Evolutionary conservation across 1,284 basidiomycete species (phyloP), one percentile per base, ranked within the genome.

Genomic region (Butyriboletus appendiculatus): DNA sequence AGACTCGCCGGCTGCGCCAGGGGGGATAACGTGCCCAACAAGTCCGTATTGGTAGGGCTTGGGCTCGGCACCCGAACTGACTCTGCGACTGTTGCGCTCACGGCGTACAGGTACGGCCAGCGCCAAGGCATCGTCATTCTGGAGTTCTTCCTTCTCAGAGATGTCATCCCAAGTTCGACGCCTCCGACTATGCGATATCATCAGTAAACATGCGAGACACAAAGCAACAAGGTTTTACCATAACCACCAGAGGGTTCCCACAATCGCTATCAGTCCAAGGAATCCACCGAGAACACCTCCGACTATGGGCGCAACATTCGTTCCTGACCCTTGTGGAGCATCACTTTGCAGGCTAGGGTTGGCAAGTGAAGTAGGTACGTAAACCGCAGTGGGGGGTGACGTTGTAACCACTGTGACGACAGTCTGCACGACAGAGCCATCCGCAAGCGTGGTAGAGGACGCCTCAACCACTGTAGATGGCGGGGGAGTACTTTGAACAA

Each of bases 261-360:
- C 76, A 14, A 82, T 63, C 5, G 66, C 69, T 18, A 75, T 55
- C 11, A 83, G 65, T 16, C 75, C 79, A 49, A 76, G 70, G 48
- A 83, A 75, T 8, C 82, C 82, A 7, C 80, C 82, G 0, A 81
- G 64, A 18, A 74, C 76, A 22, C 82, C 81, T 41, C 82, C 82
- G 16, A 81, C 67, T 55, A 84, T 82, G 5, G 81, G 72, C 1
- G 70, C 77, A 14, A 78, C 56, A 54, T 75, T 68, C 15, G 65
- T 63, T 4, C 72, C 60, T 34, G 65, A 57, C 35, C 51, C 58
- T 24, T 41, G 58, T 1, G 65, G 53, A 8, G 18, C 15, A 41
- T 42, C n/a, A 26, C 56, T 65, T 40, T 68, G 59, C 33, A 63
- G 53, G 52, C 55, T 61, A 32, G 61, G 61, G 42, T 28, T 52